Evolutionary conservation across 1,284 basidiomycete species (phyloP).

Genomic region (Ganoderma meredithae): DNA sequence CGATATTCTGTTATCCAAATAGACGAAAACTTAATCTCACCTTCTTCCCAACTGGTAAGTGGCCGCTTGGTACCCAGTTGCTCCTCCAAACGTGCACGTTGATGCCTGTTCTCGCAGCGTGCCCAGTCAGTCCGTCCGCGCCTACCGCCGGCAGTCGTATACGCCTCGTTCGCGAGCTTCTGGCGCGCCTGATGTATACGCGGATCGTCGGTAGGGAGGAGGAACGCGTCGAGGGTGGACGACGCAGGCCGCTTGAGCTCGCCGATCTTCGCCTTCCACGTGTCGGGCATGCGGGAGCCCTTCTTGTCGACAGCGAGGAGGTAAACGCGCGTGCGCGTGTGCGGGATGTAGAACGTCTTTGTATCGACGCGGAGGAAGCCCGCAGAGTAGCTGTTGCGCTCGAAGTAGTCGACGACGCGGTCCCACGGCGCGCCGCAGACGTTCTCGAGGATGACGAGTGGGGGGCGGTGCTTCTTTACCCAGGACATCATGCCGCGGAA

Average conservation of each 20-base stretch:
- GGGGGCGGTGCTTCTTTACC: slow-evolving; percentile 88
- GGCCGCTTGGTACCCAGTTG: slow-evolving; percentile 85
- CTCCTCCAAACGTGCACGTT: slow-evolving; percentile 87
- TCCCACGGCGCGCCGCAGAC: slow-evolving; percentile 93
- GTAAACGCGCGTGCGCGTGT: slow-evolving; percentile 91
- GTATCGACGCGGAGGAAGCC: slow-evolving; percentile 83
- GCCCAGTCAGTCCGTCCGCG: slow-evolving; percentile 89
- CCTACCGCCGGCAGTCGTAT: slow-evolving; percentile 63
- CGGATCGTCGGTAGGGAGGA: slow-evolving; percentile 90
- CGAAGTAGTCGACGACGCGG: slow-evolving; percentile 80
- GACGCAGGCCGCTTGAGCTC: slow-evolving; percentile 86
- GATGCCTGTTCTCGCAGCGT: slow-evolving; percentile 92
- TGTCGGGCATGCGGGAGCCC: slow-evolving; percentile 63
- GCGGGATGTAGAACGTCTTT: slow-evolving; percentile 94
- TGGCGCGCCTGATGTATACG: slow-evolving; percentile 90
- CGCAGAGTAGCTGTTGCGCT: slow-evolving; percentile 81
- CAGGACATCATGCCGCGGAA: slow-evolving; percentile 94
- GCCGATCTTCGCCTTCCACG: slow-evolving; percentile 77
- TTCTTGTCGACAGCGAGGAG: slow-evolving; percentile 79
- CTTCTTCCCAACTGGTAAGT: slow-evolving; percentile 93
- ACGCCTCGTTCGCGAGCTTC: slow-evolving; percentile 77
- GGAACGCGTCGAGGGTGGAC: slow-evolving; percentile 89
- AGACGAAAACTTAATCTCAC: slow-evolving; percentile 46
- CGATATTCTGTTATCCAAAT: not conserved
- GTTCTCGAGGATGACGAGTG: slow-evolving; percentile 93